Conservation (phyloP, 1,284 basidiomycete genomes). For the Taiwanofungus camphoratus region DNA sequence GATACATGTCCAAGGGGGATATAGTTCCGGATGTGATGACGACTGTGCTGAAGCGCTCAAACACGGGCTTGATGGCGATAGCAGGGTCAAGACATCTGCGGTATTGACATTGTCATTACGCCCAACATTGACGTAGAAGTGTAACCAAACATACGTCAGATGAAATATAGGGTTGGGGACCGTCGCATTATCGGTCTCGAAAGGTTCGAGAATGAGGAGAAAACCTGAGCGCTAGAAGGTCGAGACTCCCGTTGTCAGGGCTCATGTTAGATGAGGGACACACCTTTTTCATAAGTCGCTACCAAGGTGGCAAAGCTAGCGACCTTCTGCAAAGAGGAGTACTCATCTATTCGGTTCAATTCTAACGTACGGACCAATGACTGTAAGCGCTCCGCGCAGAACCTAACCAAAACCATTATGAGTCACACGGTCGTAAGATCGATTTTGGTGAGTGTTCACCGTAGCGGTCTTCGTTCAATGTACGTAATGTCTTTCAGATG, state of each 20-base stretch:
- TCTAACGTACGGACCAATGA: conserved; percentile 93
- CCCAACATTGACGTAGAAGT: conserved; percentile 3
- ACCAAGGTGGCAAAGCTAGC: conserved; percentile 96
- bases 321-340: conserved; percentile 89
- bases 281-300: conserved; percentile 96
- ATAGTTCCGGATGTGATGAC: conserved; percentile 99
- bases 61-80: conserved; percentile 95
- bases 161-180: conserved; percentile 99
- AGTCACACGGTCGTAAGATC: conserved; percentile 3
- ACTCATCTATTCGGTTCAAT: conserved; percentile 88
- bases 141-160: conserved; percentile 66
- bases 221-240: conserved; percentile 58
- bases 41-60: conserved; percentile 97
- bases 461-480: conserved; percentile 93
- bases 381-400: conserved; percentile 94
- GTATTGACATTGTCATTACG: not conserved
- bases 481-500: conserved; percentile 99
- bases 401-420: conserved; percentile 44
- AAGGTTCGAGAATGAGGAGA: conserved; percentile 95
- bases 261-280: not conserved
- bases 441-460: conserved; percentile 45
- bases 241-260: conserved; percentile 4
- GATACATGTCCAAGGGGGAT: conserved; percentile 99
- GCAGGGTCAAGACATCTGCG: conserved; percentile 93
- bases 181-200: conserved; percentile 97